Base-by-base conservation (phyloP, 1,139 yeast genomes). In the Citeromyces hawaiiensis region DNA sequence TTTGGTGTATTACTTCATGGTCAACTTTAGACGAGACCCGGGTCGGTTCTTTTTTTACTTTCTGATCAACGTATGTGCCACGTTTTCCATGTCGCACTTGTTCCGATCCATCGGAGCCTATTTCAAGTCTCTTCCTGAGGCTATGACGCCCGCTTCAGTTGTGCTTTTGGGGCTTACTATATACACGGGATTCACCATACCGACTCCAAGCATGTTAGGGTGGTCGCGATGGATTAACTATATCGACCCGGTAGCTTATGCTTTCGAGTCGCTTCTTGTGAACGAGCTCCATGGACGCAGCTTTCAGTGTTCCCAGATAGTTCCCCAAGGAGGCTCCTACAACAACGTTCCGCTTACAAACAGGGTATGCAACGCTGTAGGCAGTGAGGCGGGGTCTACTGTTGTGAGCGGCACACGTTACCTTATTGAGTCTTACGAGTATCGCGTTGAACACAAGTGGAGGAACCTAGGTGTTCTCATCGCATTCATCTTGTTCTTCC, bases 201-300 rank as follows among this genome's bases (percentile, higher is more conserved):
- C 91, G 30, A 70, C 70, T 40, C 70, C 72, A 8, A 65, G 67
- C 42, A 77, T 82, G 82, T 68, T 72, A 43, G 80, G 83, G 21
- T 83, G 93, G 93, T 72, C 83, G 30, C 66, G 80, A 46, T 83
- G 93, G 91, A 73, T 83, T 49, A 77, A 76, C 58, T 82, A 78
- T 51, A 55, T 82, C 42, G 71, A 83, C 49, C 93, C 93, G 0
- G 60, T 82, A 39, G 77, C 74, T 5, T 83, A 82, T 50, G 68
- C 72, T 4, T 81, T 78, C 49, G 88, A 81, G 55, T 64, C 83
- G 0, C 57, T 82, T 51, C 72, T 82, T 75, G 67, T 71, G 2
- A 81, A 71, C 49, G 86, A 78, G 53, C 69, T 68, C 51, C 59
- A 58, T 42, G 67, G 55, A 35, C 50, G 66, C 35, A 48, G 55